Conservation (phyloP, 169 alveolate genomes). For the Eimeria brunetti region DNA sequence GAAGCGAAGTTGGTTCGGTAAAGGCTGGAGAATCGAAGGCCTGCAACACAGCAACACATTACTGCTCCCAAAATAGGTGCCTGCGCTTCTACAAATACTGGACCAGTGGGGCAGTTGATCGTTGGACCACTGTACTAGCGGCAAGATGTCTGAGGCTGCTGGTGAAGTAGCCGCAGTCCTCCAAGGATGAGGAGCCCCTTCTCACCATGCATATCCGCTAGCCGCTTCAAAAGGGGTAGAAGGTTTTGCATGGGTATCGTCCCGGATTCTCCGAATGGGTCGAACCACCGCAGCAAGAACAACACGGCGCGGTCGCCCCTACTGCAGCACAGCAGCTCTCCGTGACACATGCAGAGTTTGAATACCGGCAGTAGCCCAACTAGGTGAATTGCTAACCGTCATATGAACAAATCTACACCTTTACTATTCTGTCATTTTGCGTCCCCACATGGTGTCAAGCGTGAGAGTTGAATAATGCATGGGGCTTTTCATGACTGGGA, state of each 20-base stretch:
- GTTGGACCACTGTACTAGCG: not conserved
- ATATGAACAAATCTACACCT: not conserved
- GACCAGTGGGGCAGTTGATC: too few relatives aligned
- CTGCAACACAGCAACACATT: not conserved
- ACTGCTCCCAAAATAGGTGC: not conserved
- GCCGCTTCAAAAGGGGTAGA: slow-evolving; percentile 7
- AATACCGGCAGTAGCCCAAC: not conserved
- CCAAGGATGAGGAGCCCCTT: not conserved
- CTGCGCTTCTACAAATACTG: not conserved
- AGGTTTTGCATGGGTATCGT: not conserved
- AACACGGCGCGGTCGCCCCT: slow-evolving; percentile 1
- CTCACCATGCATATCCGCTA: slow-evolving; percentile 14
- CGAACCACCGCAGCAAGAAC: slow-evolving; percentile 36
- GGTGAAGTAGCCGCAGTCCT: not conserved
- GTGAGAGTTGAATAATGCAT: not conserved
- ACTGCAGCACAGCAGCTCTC: slow-evolving; percentile 24
- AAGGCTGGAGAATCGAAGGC: slow-evolving; percentile 13
- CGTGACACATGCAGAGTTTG: not conserved
- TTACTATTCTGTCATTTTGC: not conserved
- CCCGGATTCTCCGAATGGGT: slow-evolving; percentile 35
- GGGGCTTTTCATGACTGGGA: slow-evolving; percentile 19
- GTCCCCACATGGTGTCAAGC: slow-evolving; percentile 22
- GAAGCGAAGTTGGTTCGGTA: slow-evolving; percentile 29
- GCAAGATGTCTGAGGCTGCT: not conserved
- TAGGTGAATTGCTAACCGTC: not conserved